Conservation (phyloP, 768 basidiomycete species). For the Kwoniella dendrophila region DNA sequence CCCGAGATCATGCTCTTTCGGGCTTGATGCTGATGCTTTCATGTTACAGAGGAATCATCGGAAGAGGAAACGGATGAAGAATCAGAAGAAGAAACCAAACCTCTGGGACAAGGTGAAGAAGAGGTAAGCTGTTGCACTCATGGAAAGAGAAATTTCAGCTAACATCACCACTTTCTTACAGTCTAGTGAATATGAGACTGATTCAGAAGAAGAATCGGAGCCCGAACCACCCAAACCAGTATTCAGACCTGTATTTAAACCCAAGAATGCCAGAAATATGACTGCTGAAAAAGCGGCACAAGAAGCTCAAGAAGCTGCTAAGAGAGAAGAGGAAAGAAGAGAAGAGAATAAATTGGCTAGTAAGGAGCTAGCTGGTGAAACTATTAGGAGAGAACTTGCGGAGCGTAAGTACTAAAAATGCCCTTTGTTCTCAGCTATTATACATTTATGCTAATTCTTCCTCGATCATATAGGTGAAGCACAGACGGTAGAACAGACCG, state of each 20-base stretch:
- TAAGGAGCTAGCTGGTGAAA: slow-evolving; percentile 91
- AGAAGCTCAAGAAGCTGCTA: slow-evolving; percentile 74
- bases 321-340: slow-evolving; percentile 70
- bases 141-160: neutral
- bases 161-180: slow-evolving; percentile 17
- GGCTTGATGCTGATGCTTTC: no score
- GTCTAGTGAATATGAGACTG: slow-evolving; percentile 83
- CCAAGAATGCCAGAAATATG: slow-evolving; percentile 63
- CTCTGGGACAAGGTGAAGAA: slow-evolving; percentile 30
- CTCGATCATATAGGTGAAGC: slow-evolving; percentile 10
- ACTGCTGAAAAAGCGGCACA: slow-evolving; percentile 60
- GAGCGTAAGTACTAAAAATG: slow-evolving; percentile 65
- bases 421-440: neutral
- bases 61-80: slow-evolving; percentile 50
- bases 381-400: slow-evolving; percentile 83
- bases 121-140: slow-evolving; percentile 31
- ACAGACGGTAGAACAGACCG: slow-evolving; percentile 32
- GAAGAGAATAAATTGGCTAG: slow-evolving; percentile 84
- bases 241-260: slow-evolving; percentile 91
- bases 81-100: slow-evolving; percentile 37
- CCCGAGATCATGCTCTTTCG: no score
- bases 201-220: slow-evolving; percentile 67
- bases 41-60: slow-evolving; percentile 36
- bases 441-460: neutral
- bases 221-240: slow-evolving; percentile 64